Percentiles rank a stretch among this genome's conserved stretches.
These are phyloP conservation scores for Ilyonectria mors-panacis DNA, from an alignment of 2,329 filamentous ascomycete genomes.

Conservation along the genomic window DNA sequence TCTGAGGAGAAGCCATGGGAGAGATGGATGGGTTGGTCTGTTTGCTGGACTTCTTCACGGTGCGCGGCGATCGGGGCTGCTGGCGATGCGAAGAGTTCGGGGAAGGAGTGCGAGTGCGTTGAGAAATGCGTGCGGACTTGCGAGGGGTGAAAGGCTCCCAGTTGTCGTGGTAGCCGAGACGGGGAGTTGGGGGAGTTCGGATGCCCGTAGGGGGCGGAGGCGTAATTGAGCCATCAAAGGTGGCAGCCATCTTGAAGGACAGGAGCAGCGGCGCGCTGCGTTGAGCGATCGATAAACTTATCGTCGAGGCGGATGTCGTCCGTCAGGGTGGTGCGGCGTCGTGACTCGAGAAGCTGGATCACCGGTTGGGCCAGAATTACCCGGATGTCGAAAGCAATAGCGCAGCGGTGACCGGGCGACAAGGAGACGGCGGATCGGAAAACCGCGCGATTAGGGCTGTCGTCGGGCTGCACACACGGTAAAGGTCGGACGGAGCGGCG, in stretches of 20 bases:
- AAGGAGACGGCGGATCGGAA: conserved; percentile 9
- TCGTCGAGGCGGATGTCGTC: conserved; percentile 22
- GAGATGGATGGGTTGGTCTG: conserved; percentile 54
- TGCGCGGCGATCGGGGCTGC: conserved; percentile 51
- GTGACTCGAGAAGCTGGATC: conserved; percentile 36
- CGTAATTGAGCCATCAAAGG: conserved; percentile 60
- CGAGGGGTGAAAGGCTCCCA: conserved; percentile 82
- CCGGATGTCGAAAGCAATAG: conserved; percentile 27
- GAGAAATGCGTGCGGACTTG: conserved; percentile 76
- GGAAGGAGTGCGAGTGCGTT: conserved; percentile 71
- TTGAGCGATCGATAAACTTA: conserved; percentile 15
- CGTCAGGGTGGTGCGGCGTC: conserved; percentile 27
- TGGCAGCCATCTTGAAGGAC: conserved; percentile 48
- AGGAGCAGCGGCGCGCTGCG: conserved; percentile 33
- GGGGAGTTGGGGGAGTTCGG: conserved; percentile 78
- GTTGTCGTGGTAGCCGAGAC: conserved; percentile 75
- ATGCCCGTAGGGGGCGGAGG: conserved; percentile 73
- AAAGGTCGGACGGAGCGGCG: not conserved
- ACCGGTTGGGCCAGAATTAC: conserved; percentile 41
- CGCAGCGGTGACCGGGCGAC: conserved; percentile 17
- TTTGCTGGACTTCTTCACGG: conserved; percentile 50
- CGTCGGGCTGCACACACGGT: not conserved
- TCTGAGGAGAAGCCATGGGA: conserved; percentile 64
- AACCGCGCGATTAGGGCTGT: conserved; percentile 22
- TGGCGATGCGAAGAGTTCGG: conserved; percentile 58